A percentile compares a stretch with the other conserved stretches of the same genome.
Evolutionary conservation across 129 eudicot genomes (phyloP).

Genomic region (Saposhnikovia divaricata): DNA sequence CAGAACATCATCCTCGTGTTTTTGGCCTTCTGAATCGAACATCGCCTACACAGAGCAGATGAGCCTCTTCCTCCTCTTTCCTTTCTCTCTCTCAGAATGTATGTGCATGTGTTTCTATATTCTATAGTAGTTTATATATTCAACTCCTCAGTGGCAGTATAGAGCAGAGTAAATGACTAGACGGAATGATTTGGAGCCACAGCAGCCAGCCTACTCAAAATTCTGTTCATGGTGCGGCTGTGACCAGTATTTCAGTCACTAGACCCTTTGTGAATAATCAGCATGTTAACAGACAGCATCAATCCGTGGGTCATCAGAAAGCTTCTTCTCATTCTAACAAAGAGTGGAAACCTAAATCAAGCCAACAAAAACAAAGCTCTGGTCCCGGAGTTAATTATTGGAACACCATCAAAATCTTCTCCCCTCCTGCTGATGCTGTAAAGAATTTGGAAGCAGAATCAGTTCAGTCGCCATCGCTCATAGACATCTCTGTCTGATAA

Average conservation of each 20-base stretch:
- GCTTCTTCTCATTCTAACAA: too few species aligned
- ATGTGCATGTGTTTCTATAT: too few species aligned
- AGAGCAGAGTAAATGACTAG: too few species aligned
- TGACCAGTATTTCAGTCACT: conserved; percentile 26
- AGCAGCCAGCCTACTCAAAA: conserved; percentile 42
- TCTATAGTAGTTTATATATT: too few species aligned
- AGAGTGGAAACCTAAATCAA: too few species aligned
- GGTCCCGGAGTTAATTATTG: conserved; percentile 65
- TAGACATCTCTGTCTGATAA: conserved; percentile 37
- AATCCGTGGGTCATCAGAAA: conserved; percentile 53
- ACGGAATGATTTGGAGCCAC: too few species aligned
- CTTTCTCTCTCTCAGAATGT: too few species aligned
- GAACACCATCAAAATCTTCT: conserved; percentile 50
- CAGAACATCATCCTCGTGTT: too few species aligned
- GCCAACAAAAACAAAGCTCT: conserved; percentile 44
- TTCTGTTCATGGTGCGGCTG: conserved; percentile 34
- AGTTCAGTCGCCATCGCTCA: conserved; percentile 31
- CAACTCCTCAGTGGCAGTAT: too few species aligned
- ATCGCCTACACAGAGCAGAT: too few species aligned
- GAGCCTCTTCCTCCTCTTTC: too few species aligned
- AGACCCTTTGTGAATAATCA: conserved; percentile 41
- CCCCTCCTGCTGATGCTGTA: conserved; percentile 31
- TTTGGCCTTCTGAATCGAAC: too few species aligned
- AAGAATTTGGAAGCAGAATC: conserved; percentile 35
- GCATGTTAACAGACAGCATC: conserved; percentile 48